These are phyloP conservation scores for Ophiostoma triangulosporum DNA, from an alignment of 2,329 filamentous ascomycete species.

Conservation along the genomic window DNA sequence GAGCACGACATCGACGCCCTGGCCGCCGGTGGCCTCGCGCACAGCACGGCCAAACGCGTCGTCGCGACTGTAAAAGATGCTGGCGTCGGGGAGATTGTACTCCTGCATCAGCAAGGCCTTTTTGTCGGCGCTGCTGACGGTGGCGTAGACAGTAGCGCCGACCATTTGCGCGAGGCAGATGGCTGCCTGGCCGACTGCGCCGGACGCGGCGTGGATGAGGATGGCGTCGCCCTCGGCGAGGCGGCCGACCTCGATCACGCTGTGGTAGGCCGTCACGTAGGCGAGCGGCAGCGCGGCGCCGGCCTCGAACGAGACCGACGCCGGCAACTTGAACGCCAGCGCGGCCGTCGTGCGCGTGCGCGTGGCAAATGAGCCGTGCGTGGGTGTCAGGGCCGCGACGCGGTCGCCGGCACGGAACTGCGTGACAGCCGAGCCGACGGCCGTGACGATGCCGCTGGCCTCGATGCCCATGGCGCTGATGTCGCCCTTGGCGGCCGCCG, in stretches of 20 bases:
- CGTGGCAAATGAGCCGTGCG: not conserved
- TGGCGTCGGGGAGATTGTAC: slow-evolving; percentile 25
- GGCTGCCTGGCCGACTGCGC: slow-evolving; percentile 16
- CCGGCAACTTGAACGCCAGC: slow-evolving; percentile 24
- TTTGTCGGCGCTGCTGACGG: slow-evolving; percentile 27
- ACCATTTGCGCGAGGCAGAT: slow-evolving; percentile 25
- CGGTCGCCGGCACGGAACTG: not conserved
- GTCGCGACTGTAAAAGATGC: slow-evolving; percentile 24
- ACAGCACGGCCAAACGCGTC: slow-evolving; percentile 21
- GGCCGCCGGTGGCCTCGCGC: slow-evolving; percentile 17
- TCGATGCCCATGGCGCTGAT: not conserved
- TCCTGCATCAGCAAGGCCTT: slow-evolving; percentile 24
- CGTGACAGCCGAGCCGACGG: not conserved
- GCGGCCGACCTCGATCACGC: not conserved
- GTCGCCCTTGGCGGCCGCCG: not conserved
- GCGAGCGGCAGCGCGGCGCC: slow-evolving; percentile 15
- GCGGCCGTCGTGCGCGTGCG: slow-evolving; percentile 20
- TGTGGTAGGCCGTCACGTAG: not conserved
- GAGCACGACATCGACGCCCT: slow-evolving; percentile 26
- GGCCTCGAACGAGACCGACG: slow-evolving; percentile 22
- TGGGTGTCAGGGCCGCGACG: slow-evolving; percentile 1
- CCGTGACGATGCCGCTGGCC: not conserved
- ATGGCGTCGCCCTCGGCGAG: slow-evolving; percentile 1
- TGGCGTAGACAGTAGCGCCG: slow-evolving; percentile 29
- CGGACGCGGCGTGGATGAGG: not conserved